Evolutionary conservation across 148 eudicot species (phyloP).

Genomic region (Diospyros lotus): DNA sequence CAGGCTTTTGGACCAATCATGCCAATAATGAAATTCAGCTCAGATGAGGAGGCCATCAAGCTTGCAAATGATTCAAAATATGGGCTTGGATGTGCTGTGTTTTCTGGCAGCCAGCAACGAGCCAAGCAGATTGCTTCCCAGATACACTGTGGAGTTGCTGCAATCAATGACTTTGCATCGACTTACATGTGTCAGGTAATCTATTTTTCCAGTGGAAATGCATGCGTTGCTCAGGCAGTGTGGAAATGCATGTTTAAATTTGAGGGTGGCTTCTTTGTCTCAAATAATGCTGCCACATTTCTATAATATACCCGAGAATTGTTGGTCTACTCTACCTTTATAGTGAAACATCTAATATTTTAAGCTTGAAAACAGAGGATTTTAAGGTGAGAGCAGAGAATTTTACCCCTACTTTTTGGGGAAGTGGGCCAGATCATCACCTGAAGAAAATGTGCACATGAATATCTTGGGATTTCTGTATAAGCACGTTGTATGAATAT

Average conservation of each 20-base stretch:
- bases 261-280: background rate
- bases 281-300: background rate
- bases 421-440: background rate
- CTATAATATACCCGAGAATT: too few relatives aligned
- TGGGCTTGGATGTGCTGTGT: constrained; percentile 99
- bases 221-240: too few relatives aligned
- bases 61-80: constrained; percentile 96
- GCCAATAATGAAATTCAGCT: constrained; percentile 89
- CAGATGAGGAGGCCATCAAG: constrained; percentile 81
- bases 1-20: constrained; percentile 98
- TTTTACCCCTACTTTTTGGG: background rate
- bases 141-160: constrained; percentile 86
- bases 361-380: too few relatives aligned
- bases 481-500: background rate
- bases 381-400: too few relatives aligned
- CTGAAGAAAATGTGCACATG: background rate
- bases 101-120: constrained; percentile 82
- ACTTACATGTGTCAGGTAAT: constrained; percentile 95
- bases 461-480: background rate
- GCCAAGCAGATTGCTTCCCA: constrained; percentile 79
- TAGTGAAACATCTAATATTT: too few relatives aligned
- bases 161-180: constrained; percentile 93
- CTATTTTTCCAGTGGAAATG: background rate
- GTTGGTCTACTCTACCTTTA: too few relatives aligned
- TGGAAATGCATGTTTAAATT: background rate